Base-by-base conservation (phyloP, 2,329 filamentous ascomycete genomes). In the Mollisia scopiformis region DNA sequence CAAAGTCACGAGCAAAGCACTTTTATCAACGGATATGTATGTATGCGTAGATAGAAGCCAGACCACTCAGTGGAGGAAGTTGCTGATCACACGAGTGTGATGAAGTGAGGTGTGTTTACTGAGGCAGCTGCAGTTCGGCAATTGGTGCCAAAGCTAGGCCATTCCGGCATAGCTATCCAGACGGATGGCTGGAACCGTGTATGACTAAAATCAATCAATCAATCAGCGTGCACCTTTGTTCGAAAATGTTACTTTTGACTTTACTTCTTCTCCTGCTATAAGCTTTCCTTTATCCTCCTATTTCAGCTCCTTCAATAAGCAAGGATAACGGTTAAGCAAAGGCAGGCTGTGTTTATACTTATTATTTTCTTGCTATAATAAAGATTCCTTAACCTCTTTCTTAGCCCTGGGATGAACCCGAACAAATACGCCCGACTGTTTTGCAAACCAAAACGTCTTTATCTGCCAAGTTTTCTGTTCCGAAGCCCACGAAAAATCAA, bases 391-490 rank as follows among this genome's bases (percentile, higher is more conserved):
- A n/a, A n/a, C n/a, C n/a, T n/a, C 14, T 43, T 52, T 31, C 21
- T 31, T 52, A 7, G 23, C 19, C 23, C 27, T 23, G 8, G 49
- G 28, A 52, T n/a, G 10, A 27, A 30, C 5, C 13, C 27, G 25
- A 31, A 52, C 28, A 6, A n/a, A 23, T 13, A 55, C 8, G 8
- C 53, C 37, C 23, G 35, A 28, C 39, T 63, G 73, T 67, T 74
- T 74, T 11, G 76, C 71, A 54, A 78, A 77, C 75, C 75, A 78
- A 59, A 71, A 71, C 55, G 74, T 76, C n/a, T 69, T 68, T 31
- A 76, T 41, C 39, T 71, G 68, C 75, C 75, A 77, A 47, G 76
- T 72, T 56, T 71, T 66, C 7, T 62, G 66, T 16, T 64, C 66
- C 49, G 73, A 66, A 16, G 72, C 72, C 16, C 75, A 71, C 13